Evolutionary conservation across 176 grass and related monocot genomes (phyloP).

Genomic region (Oryza officinalis): DNA sequence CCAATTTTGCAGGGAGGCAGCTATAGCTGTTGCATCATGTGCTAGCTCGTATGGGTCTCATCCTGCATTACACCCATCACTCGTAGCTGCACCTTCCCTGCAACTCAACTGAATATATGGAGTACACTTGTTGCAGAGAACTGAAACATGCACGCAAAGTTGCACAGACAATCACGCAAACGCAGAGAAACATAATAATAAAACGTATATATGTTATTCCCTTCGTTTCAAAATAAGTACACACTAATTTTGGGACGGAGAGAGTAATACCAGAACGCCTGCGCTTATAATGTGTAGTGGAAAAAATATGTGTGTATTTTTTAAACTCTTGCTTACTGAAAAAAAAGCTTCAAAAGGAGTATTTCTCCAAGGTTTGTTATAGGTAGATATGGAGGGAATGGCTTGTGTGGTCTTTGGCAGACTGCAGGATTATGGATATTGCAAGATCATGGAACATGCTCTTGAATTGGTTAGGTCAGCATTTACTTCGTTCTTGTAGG

Average conservation of each 20-base stretch:
- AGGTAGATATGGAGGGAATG: neutral
- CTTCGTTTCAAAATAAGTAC: no score
- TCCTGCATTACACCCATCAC: neutral
- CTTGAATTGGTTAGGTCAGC: constrained; percentile 48
- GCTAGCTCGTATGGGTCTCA: neutral
- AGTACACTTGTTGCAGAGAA: neutral
- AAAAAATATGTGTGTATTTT: no score
- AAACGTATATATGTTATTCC: no score
- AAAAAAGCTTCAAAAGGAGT: no score
- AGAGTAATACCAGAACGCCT: no score
- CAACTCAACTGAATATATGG: neutral
- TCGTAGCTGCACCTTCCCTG: neutral
- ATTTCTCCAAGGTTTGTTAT: neutral
- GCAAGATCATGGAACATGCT: constrained; percentile 37
- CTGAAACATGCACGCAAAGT: neutral
- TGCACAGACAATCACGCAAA: neutral
- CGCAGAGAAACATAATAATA: neutral
- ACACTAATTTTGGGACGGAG: no score
- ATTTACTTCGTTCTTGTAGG: constrained; percentile 49
- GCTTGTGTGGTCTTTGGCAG: neutral
- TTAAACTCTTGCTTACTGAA: no score
- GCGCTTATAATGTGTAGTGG: no score
- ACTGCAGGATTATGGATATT: constrained; percentile 6
- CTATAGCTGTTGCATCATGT: no score
- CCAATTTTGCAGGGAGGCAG: no score